Evolutionary conservation across 257 asterid species (phyloP).

Genomic region (Linderniella brevidens): DNA sequence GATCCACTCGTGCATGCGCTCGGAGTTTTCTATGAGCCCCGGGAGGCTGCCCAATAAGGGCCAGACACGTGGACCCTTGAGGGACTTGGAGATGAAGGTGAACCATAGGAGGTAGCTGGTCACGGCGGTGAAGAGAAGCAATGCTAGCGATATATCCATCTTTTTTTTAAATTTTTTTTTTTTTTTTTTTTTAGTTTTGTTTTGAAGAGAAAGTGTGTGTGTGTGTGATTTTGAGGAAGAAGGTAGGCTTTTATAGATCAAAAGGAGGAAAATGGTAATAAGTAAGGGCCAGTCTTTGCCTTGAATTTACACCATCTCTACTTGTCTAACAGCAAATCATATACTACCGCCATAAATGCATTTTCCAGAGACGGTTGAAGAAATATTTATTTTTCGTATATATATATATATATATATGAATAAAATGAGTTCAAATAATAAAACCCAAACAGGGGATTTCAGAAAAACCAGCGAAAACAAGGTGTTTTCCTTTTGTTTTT

Average conservation of each 20-base stretch:
- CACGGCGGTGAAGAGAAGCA: conserved; percentile 40
- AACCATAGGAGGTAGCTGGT: conserved; percentile 76
- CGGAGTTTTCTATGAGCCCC: conserved; percentile 62
- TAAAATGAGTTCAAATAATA: conserved; percentile 10
- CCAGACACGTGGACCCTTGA: conserved; percentile 92
- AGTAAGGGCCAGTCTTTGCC: conserved; percentile 55
- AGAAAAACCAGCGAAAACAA: conserved; percentile 7
- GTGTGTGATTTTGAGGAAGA: conserved; percentile 5
- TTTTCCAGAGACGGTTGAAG: conserved; percentile 29
- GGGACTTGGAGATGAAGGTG: conserved; percentile 63
- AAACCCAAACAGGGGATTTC: conserved; percentile 15
- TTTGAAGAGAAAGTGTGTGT: conserved; percentile 4
- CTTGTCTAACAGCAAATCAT: conserved; percentile 24
- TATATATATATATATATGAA: not conserved
- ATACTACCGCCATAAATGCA: conserved; percentile 59
- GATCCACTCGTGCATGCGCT: conserved; percentile 86
- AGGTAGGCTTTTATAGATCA: conserved; percentile 38
- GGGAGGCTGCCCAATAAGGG: conserved; percentile 87
- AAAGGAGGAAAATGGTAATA: conserved; percentile 20
- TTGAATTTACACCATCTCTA: conserved; percentile 29
- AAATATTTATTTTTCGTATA: not conserved
- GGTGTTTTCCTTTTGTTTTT: conserved; percentile 10
- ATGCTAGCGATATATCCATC: conserved; percentile 51
- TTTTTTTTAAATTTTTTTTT: not conserved
- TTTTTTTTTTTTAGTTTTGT: conserved; percentile 4